Conservation (phyloP, 257 asterid species). For the Catharanthus roseus region DNA sequence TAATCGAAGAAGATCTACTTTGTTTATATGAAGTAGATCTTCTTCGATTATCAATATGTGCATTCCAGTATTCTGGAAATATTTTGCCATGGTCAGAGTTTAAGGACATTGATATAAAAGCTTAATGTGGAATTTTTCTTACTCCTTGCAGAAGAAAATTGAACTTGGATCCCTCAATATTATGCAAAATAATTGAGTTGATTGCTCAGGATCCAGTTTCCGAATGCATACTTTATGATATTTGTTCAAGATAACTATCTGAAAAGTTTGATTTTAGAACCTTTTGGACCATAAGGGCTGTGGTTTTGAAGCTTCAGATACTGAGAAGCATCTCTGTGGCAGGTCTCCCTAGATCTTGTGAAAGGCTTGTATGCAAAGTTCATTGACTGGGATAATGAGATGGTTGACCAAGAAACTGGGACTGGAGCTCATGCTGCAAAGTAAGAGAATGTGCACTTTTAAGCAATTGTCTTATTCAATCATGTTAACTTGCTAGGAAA, state of each 20-base stretch:
- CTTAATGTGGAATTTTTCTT: background rate
- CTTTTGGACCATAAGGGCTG: background rate
- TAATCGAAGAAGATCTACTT: no score
- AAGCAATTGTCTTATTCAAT: background rate
- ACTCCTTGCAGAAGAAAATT: background rate
- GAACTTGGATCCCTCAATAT: background rate
- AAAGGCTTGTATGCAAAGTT: slow-evolving; percentile 93
- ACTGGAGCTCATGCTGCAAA: slow-evolving; percentile 76
- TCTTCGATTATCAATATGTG: background rate
- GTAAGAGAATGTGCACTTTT: slow-evolving; percentile 44
- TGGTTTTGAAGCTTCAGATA: background rate
- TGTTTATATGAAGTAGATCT: background rate
- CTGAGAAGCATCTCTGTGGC: background rate
- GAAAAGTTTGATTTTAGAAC: background rate
- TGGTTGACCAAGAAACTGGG: slow-evolving; percentile 87
- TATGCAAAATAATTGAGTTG: background rate
- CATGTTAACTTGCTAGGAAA: background rate
- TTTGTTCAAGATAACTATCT: background rate
- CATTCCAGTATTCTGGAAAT: background rate
- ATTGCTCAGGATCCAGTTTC: background rate
- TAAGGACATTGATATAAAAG: background rate
- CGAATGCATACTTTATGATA: background rate
- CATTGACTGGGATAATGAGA: slow-evolving; percentile 93
- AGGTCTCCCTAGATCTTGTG: slow-evolving; percentile 97
- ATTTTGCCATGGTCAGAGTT: background rate